Conservation (phyloP, 2,329 filamentous ascomycete genomes). For the Paecilomyces niveus region DNA sequence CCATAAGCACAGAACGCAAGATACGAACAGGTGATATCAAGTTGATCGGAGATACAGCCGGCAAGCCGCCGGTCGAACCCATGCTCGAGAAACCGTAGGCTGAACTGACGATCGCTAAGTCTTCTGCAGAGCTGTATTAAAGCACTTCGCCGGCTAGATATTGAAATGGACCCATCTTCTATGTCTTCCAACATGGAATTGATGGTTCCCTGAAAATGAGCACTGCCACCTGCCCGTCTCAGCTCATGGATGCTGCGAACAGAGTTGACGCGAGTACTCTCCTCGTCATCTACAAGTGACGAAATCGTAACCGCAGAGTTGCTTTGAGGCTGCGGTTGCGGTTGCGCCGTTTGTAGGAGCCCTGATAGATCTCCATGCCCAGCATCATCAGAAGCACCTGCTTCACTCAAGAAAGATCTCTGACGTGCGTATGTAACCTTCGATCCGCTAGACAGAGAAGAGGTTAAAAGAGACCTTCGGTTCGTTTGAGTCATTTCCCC, state of each 20-base stretch:
- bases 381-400: slow-evolving; percentile 16
- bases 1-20: slow-evolving; percentile 26
- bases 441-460: slow-evolving; percentile 25
- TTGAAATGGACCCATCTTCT: slow-evolving; percentile 38
- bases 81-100: slow-evolving; percentile 60
- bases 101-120: slow-evolving; percentile 37
- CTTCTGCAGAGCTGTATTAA: slow-evolving; percentile 51
- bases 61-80: slow-evolving; percentile 64
- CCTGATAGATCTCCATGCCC: slow-evolving; percentile 3
- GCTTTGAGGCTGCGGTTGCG: background rate
- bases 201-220: slow-evolving; percentile 49
- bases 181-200: slow-evolving; percentile 55
- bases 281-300: slow-evolving; percentile 35
- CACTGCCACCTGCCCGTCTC: slow-evolving; percentile 51
- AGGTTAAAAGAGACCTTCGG: slow-evolving; percentile 1
- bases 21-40: slow-evolving; percentile 40
- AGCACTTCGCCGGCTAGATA: slow-evolving; percentile 44
- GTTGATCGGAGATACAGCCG: slow-evolving; percentile 51
- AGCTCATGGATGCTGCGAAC: slow-evolving; percentile 57
- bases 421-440: slow-evolving; percentile 54
- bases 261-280: slow-evolving; percentile 34
- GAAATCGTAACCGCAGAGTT: background rate
- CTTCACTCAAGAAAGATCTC: slow-evolving; percentile 53
- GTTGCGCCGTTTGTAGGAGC: background rate
- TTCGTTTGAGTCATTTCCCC: background rate